Base-by-base conservation (phyloP, 148 eudicot genomes). In the Nyssa sinensis region DNA sequence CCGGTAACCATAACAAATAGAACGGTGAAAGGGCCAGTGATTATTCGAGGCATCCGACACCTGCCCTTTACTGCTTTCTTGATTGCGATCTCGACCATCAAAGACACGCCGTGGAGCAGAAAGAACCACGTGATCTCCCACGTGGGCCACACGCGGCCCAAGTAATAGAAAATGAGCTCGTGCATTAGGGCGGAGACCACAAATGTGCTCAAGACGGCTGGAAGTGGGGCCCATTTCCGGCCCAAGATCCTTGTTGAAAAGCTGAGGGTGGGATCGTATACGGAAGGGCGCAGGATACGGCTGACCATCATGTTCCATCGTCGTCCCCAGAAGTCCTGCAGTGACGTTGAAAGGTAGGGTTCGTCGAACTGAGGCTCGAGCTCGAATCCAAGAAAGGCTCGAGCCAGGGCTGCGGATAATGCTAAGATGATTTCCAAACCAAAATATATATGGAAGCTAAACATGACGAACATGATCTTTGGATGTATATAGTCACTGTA, bases 321-420 rank as follows among this genome's bases (percentile, higher is more conserved):
- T n/a, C 69, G 69, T 1, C 93, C 90, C 90, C 93, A 89, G 16
- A 89, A 89, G 53, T 89, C 90, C 69, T 86, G 90, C 2, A 89
- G 74, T 1, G 93, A 89, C 2, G 86, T 75, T 10, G 90, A 73
- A 24, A 86, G 74, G 27, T 83, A 80, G 3, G 93, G 93, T 57
- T 89, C 87, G 59, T 89, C 63, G 51, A 89, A 89, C 62, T 75
- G 93, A 23, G 90, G 81, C 70, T 83, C 88, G 39, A 89, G 55
- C 34, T 86, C 83, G 1, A 84, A 24, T 6, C 80, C 82, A 13
- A 81, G 39, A 3, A 81, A 33, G 34, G 55, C 59, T 10, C 73
- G 76, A 9, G 80, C 80, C 35, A 58, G 11, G 64, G 77, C 79
- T 3, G 83, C 87, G 2, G 81, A 32, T 1, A 31, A 12, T 0